A percentile compares a stretch with the other conserved stretches of the same genome.
phyloP scores from a whole-genome alignment of 2,329 filamentous ascomycete genomes.

The Aspergillus ochraceoroseus region DNA sequence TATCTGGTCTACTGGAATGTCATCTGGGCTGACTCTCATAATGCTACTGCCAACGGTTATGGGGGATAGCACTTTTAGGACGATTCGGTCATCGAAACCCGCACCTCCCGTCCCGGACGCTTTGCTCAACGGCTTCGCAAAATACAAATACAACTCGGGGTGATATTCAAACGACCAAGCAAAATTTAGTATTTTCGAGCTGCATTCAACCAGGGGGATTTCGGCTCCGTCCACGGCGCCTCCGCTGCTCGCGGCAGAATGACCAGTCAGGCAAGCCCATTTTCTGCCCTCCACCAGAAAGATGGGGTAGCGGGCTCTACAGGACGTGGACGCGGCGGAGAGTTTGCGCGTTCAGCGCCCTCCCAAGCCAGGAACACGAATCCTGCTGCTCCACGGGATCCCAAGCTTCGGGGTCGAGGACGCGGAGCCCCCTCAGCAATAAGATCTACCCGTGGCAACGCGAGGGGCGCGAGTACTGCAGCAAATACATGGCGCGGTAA shows the following conservation, averaged over 20 bases:
- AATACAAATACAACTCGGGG: not conserved
- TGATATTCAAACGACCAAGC: not conserved
- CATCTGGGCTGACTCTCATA: conserved; percentile 20
- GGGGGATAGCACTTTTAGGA: conserved; percentile 18
- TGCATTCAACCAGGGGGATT: conserved; percentile 8
- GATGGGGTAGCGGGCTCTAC: conserved; percentile 23
- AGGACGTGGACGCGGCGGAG: conserved; percentile 27
- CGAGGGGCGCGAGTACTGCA: conserved; percentile 18
- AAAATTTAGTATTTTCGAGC: too few species aligned
- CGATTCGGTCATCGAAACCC: conserved; percentile 7
- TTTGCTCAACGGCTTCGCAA: not conserved
- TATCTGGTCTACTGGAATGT: conserved; percentile 4
- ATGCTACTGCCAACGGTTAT: conserved; percentile 20
- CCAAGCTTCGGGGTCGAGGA: conserved; percentile 22
- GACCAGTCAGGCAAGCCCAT: conserved; percentile 31
- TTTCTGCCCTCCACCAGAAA: conserved; percentile 26
- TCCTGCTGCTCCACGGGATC: conserved; percentile 15
- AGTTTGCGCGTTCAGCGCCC: conserved; percentile 14
- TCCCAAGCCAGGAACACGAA: conserved; percentile 20
- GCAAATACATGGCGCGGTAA: conserved; percentile 20
- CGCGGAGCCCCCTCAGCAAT: conserved; percentile 15
- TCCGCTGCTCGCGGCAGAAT: conserved; percentile 29
- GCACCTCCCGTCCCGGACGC: not conserved
- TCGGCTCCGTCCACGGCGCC: conserved; percentile 18
- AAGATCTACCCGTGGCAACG: conserved; percentile 19